Evolutionary conservation across 2,329 filamentous ascomycete genomes (phyloP).

Genomic region (Sphaerostilbella broomeana): DNA sequence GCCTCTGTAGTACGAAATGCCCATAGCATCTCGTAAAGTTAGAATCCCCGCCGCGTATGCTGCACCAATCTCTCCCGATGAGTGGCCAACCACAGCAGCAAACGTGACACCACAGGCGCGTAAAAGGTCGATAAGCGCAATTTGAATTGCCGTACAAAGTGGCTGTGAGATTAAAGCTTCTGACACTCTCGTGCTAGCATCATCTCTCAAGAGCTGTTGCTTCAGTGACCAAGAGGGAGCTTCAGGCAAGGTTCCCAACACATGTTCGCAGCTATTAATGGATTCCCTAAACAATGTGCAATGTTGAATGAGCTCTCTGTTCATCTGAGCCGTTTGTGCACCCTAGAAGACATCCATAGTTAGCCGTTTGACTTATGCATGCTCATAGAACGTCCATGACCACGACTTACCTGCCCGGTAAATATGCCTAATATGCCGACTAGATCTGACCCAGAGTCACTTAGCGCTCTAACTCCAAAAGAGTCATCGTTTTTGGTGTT

Average conservation of each 20-base stretch:
- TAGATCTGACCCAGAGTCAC: not conserved
- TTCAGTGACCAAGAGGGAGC: not conserved
- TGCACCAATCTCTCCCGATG: slow-evolving; percentile 1
- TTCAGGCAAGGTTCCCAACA: not conserved
- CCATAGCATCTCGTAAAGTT: not conserved
- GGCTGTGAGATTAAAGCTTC: slow-evolving; percentile 1
- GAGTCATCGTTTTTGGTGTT: not conserved
- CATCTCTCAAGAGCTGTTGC: no score
- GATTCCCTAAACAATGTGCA: not conserved
- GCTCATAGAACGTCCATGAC: no score
- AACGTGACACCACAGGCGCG: not conserved
- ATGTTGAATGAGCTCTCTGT: not conserved
- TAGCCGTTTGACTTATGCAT: slow-evolving; percentile 15
- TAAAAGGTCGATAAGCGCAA: not conserved
- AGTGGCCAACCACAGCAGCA: not conserved
- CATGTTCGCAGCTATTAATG: not conserved
- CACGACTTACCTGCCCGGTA: slow-evolving; percentile 25
- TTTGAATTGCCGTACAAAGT: slow-evolving; percentile 1
- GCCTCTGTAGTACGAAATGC: not conserved
- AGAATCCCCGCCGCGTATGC: slow-evolving; percentile 21
- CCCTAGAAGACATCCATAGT: not conserved
- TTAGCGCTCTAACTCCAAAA: not conserved
- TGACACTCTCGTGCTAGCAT: not conserved
- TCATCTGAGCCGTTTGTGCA: not conserved
- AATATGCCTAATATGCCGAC: slow-evolving; percentile 18